These are phyloP conservation scores for Sherardia arvensis DNA, from an alignment of 257 asterid genomes.

Conservation along the genomic window DNA sequence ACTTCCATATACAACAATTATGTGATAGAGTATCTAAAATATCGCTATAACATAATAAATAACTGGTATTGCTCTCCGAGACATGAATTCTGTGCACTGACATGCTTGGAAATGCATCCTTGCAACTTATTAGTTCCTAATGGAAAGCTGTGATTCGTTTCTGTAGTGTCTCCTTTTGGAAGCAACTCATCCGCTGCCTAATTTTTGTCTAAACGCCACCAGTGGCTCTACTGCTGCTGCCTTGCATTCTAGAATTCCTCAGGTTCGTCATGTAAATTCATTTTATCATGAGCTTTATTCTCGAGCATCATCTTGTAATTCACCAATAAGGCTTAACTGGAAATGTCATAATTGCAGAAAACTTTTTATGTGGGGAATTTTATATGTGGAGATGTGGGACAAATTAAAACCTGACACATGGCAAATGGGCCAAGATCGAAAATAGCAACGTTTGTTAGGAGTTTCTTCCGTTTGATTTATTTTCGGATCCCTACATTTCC, in stretches of 20 bases:
- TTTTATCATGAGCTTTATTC: no score
- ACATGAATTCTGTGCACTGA: background rate
- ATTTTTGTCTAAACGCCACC: conserved; percentile 16
- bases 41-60: background rate
- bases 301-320: no score
- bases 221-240: conserved; percentile 98
- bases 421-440: no score
- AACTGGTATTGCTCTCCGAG: background rate
- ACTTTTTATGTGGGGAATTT: no score
- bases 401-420: no score
- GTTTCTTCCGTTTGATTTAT: no score
- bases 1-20: background rate
- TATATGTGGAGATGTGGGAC: no score
- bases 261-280: conserved; percentile 67
- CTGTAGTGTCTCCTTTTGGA: conserved; percentile 1
- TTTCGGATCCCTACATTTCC: no score
- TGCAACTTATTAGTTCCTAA: background rate
- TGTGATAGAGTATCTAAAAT: background rate
- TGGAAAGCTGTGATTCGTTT: background rate
- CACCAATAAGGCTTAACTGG: background rate
- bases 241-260: conserved; percentile 78
- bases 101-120: background rate
- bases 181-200: background rate
- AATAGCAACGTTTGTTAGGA: no score
- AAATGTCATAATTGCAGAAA: background rate